Base-by-base conservation (phyloP, 495 filamentous ascomycete species). In the Cercophora sp. region DNA sequence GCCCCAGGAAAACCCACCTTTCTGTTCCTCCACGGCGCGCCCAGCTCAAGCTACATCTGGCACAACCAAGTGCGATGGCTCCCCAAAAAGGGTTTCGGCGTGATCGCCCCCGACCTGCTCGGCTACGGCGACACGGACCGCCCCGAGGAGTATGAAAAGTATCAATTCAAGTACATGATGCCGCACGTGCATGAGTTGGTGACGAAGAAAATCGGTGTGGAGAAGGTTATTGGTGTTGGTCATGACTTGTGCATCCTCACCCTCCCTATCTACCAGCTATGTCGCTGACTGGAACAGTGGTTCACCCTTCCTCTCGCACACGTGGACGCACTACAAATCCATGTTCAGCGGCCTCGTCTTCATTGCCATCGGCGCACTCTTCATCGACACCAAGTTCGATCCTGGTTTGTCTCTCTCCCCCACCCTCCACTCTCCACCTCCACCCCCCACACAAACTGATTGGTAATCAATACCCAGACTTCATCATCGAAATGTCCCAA, bases 41-140 rank as follows among this genome's bases (percentile, higher is more conserved):
- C 73, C 19, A 69, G 65, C 20, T 70, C 71, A 23, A 65, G 61
- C 41, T 69, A 70, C 37, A 68, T 76, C 48, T 78, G 75, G 74
- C 62, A 65, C 8, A 63, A 72, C 44, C 70, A 77, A 50, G 64
- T 79, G 25, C 13, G 52, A 0, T 44, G 57, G 22, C 62, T 79
- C 20, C 32, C 46, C 16, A 24, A 55, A 3, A 26, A 53, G 15
- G 72, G 75, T 4, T 76, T 76, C 48, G 75, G 75, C 6, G 58
- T 78, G 16, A 31, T 79, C 0, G 73, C 63, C 8, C 77, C 74
- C 0, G 76, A 78, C 56, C 59, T 78, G 1, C 67, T 79, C 0
- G 74, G 77, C n/a, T 79, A 75, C 44, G 77, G 77, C 1, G 70
- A 64, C 22, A 72, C 75, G 0, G 64, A 68, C 44, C 70, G 70